phyloP scores from a whole-genome alignment of 352 stramenopile genomes.

The Aphanomyces stellatus region DNA sequence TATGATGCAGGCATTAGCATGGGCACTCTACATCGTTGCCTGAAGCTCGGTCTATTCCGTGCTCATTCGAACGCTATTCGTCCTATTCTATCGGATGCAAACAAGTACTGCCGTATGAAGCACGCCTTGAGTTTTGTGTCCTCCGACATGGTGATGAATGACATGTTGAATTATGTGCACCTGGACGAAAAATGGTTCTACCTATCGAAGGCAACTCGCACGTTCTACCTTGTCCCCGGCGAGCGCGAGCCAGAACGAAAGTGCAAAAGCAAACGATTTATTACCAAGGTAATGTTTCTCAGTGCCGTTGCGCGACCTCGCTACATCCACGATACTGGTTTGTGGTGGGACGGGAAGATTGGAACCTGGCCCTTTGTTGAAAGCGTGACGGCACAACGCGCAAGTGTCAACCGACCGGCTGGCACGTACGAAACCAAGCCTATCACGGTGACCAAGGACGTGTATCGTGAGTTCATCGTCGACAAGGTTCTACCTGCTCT shows the following conservation, averaged over 20 bases:
- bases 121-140: not conserved
- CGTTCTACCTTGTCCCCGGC: conserved; percentile 18
- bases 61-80: not conserved
- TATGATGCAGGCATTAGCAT: not conserved
- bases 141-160: not conserved
- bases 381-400: conserved; percentile 16
- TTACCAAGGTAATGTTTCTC: conserved; percentile 38
- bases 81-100: not conserved
- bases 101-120: not conserved
- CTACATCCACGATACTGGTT: conserved; percentile 27
- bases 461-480: not conserved
- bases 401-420: conserved; percentile 19
- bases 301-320: conserved; percentile 34
- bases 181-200: conserved; percentile 33
- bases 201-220: conserved; percentile 28
- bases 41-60: not conserved
- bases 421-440: conserved; percentile 11
- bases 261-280: conserved; percentile 19
- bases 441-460: not conserved
- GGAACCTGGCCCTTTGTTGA: conserved; percentile 32
- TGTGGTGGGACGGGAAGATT: conserved; percentile 38
- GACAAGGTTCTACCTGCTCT: not conserved
- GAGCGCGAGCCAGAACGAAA: conserved; percentile 13
- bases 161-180: not conserved
- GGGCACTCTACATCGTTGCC: not conserved